These are phyloP conservation scores for Eimeria falciformis DNA, from an alignment of 169 alveolate genomes.

Conservation along the genomic window DNA sequence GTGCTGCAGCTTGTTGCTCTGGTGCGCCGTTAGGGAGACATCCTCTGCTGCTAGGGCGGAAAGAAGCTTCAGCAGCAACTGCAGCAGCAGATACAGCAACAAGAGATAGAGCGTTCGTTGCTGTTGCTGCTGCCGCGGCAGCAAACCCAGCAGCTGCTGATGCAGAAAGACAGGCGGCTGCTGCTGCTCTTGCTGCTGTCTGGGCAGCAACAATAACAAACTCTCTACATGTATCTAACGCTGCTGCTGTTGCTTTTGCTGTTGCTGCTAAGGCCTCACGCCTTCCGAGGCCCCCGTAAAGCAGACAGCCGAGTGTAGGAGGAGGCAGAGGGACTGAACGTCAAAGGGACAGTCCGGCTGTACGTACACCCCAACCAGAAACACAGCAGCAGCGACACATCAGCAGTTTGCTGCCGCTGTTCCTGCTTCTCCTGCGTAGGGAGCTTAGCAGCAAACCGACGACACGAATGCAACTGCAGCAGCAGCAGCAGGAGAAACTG, in stretches of 20 bases:
- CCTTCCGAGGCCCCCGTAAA: constrained; percentile 52
- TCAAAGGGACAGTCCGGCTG: constrained; percentile 58
- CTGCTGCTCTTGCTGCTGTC: neutral
- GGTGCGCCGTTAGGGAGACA: neutral
- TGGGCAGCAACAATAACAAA: neutral
- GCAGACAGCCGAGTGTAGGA: constrained; percentile 49
- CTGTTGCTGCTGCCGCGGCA: neutral
- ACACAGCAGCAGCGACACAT: neutral
- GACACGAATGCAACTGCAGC: neutral
- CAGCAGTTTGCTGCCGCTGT: neutral
- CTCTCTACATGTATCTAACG: too few species aligned
- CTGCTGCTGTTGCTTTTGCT: neutral
- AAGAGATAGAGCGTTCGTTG: too few species aligned
- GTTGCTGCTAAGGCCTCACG: neutral
- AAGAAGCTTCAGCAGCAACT: neutral
- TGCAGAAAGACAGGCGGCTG: neutral
- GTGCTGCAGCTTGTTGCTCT: neutral
- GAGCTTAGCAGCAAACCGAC: too few species aligned
- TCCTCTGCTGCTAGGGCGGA: neutral
- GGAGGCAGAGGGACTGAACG: constrained; percentile 62
- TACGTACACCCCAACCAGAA: neutral
- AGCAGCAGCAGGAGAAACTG: neutral
- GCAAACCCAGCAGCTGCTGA: neutral
- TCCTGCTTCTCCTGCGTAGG: neutral
- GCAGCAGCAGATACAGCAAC: neutral